Conservation (phyloP, 2,329 filamentous ascomycete genomes). For the Sporothrix schenckii region DNA sequence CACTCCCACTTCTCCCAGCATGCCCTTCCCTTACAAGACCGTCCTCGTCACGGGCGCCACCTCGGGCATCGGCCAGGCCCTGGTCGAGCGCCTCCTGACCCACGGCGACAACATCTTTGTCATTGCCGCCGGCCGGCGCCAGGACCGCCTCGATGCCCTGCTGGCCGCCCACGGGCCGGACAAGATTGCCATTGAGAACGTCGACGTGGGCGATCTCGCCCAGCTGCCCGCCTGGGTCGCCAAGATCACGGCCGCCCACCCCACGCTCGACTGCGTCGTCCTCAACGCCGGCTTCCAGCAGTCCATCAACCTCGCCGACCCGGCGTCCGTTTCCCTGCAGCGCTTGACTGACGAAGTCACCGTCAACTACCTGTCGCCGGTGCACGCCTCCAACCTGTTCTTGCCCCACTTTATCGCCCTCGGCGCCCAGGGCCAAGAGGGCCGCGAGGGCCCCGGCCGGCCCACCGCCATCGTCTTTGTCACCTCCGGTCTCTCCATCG, state of each 20-base stretch:
- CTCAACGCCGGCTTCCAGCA: slow-evolving; percentile 61
- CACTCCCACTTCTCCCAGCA: slow-evolving; percentile 36
- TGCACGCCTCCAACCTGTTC: slow-evolving; percentile 37
- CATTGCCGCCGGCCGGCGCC: slow-evolving; percentile 56
- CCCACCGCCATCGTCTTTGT: slow-evolving; percentile 37
- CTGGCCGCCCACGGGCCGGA: slow-evolving; percentile 49
- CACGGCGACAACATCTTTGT: slow-evolving; percentile 52
- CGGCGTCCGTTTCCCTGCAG: slow-evolving; percentile 44
- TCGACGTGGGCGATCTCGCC: slow-evolving; percentile 53
- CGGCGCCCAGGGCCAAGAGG: slow-evolving; percentile 37
- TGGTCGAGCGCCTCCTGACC: slow-evolving; percentile 49
- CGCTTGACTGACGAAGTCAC: slow-evolving; percentile 40
- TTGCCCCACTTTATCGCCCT: slow-evolving; percentile 43
- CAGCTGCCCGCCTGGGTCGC: slow-evolving; percentile 49
- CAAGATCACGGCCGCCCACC: slow-evolving; percentile 46
- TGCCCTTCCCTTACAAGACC: slow-evolving; percentile 59
- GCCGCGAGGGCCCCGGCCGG: background rate
- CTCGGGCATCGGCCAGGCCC: slow-evolving; percentile 55
- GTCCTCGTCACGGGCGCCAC: slow-evolving; percentile 60
- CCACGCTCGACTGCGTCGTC: slow-evolving; percentile 59
- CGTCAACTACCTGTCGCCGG: slow-evolving; percentile 36
- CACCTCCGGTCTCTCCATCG: slow-evolving; percentile 46
- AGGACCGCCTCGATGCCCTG: slow-evolving; percentile 54
- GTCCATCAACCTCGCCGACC: slow-evolving; percentile 51
- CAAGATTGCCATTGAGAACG: slow-evolving; percentile 47